Evolutionary conservation across 129 eudicot genomes (phyloP).

Genomic region (Centaurea solstitialis): DNA sequence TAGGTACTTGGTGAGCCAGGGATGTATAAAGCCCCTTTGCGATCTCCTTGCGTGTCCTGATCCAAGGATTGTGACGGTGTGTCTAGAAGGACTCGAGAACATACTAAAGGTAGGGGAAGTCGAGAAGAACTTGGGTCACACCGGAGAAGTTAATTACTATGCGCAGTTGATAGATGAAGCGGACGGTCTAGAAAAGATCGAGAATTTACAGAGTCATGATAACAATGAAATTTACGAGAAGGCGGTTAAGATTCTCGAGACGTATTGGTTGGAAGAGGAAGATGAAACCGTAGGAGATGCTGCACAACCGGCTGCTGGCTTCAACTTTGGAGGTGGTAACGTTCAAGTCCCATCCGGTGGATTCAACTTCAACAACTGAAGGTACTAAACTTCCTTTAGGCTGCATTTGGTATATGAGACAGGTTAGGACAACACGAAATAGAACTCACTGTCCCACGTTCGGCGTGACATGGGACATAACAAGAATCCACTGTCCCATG

Average conservation of each 20-base stretch:
- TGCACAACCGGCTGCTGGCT: slow-evolving; percentile 40
- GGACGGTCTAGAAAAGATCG: slow-evolving; percentile 83
- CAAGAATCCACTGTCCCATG: no score
- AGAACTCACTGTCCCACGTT: no score
- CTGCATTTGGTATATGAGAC: no score
- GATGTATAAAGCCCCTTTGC: slow-evolving; percentile 79
- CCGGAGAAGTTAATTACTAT: slow-evolving; percentile 61
- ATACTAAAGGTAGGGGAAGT: slow-evolving; percentile 83
- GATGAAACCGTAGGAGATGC: slow-evolving; percentile 45
- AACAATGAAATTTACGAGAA: slow-evolving; percentile 81
- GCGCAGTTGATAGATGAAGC: slow-evolving; percentile 82
- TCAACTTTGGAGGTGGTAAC: slow-evolving; percentile 53
- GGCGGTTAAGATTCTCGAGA: slow-evolving; percentile 79
- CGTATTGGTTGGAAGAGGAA: slow-evolving; percentile 84
- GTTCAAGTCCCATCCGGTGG: slow-evolving; percentile 71
- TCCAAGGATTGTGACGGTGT: slow-evolving; percentile 74
- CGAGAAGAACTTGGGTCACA: slow-evolving; percentile 55
- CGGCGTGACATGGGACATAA: no score
- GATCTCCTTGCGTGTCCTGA: slow-evolving; percentile 81
- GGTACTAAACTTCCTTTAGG: no score
- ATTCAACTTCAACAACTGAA: slow-evolving; percentile 71
- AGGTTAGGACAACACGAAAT: no score
- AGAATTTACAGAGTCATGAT: slow-evolving; percentile 75
- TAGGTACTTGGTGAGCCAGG: slow-evolving; percentile 69
- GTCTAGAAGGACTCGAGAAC: slow-evolving; percentile 82